Conservation (phyloP, 257 asterid genomes). For the Cynanchum wilfordii region DNA sequence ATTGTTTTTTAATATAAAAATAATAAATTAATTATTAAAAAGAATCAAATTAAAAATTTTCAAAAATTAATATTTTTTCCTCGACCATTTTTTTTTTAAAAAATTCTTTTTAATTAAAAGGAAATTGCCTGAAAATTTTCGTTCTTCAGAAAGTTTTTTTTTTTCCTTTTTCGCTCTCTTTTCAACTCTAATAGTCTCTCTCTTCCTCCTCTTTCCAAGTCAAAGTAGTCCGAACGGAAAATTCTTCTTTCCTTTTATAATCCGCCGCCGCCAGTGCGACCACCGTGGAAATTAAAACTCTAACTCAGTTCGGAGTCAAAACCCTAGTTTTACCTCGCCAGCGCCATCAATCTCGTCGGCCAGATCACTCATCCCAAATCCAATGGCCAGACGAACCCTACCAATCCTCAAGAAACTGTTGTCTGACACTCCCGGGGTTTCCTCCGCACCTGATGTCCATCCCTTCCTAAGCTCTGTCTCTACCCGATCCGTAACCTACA, state of each 20-base stretch:
- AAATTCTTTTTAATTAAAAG: too few species aligned
- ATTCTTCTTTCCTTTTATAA: neutral
- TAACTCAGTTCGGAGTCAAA: neutral
- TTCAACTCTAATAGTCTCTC: too few species aligned
- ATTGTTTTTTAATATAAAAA: too few species aligned
- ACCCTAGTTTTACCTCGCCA: neutral
- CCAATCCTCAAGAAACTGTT: conserved; percentile 40
- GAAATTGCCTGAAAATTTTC: too few species aligned
- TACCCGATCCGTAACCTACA: conserved; percentile 85
- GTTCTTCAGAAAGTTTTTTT: too few species aligned
- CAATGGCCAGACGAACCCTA: conserved; percentile 37
- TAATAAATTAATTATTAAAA: too few species aligned
- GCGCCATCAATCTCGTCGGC: neutral
- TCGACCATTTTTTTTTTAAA: too few species aligned
- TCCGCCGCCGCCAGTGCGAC: neutral
- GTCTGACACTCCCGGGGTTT: neutral
- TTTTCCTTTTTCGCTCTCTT: too few species aligned
- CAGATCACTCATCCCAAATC: neutral
- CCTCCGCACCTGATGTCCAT: neutral
- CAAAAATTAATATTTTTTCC: too few species aligned
- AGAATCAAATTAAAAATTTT: too few species aligned
- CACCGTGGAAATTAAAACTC: neutral
- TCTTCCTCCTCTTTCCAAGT: too few species aligned
- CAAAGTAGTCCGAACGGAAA: too few species aligned
- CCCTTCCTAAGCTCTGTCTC: conserved; percentile 1